Evolutionary conservation across 805 yeast genomes (phyloP), one percentile per base, ranked within the genome.

Genomic region (Metschnikowia orientalis): DNA sequence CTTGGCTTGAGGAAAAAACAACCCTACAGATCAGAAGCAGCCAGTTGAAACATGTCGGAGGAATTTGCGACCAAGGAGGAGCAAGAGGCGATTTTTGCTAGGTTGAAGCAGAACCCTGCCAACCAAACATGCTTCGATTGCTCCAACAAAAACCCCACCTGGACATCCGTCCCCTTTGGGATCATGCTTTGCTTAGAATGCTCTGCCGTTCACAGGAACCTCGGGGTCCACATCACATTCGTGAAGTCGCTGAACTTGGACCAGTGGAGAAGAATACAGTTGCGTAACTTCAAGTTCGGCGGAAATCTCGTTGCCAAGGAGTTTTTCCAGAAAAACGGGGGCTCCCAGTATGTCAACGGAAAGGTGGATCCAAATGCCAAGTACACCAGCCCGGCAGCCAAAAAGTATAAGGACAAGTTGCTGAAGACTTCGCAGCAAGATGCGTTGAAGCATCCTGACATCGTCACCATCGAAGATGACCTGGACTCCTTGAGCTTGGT

Each of bases 161-260:
- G 98, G 98, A 86, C 98, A 3, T 90, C 97, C 9, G 88, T 90
- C 35, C 95, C 97, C 9, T 90, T 86, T 60, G 98, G 97, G 35
- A 84, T 89, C 32, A 75, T 89, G 56, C 65, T 92, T 38, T 92
- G 98, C 67, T 71, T 89, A 40, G 95, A 92, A 58, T 92, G 98
- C 60, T 84, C 95, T 34, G 89, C 97, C 3, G 87, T 83, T 32
- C 98, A 92, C 67, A 77, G 98, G 60, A 88, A 88, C 58, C 62
- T 92, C 63, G 98, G 98, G 39, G 97, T 89, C 23, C 98, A 92
- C 58, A 81, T 92, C 51, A 77, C 97, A 23, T 92, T 92, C 67
- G 97, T 92, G 38, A 86, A 88, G 57, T 86, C 96, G 18, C 77
- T 92, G 18, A 84, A 81, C 45, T 71, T 92, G 66, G 98, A 92